Evolutionary conservation across 257 asterid species (phyloP).

Genomic region (Coffea eugenioides): DNA sequence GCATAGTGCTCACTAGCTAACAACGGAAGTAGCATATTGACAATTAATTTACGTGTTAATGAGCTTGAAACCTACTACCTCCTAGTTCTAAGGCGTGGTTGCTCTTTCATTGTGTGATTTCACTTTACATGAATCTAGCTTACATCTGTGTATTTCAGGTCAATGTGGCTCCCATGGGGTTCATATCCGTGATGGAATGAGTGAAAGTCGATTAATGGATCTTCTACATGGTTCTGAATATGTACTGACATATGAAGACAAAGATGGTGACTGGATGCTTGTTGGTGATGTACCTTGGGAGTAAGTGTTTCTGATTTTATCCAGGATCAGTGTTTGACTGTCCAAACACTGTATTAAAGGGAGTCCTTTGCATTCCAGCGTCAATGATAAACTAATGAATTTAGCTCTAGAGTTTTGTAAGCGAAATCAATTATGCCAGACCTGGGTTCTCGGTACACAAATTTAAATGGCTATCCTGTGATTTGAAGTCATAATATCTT

Average conservation of each 20-base stretch:
- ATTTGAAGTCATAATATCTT: background rate
- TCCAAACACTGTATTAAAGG: background rate
- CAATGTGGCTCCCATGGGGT: constrained; percentile 33
- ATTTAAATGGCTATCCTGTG: background rate
- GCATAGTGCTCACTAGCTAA: background rate
- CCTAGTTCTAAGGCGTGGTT: background rate
- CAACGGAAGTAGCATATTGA: background rate
- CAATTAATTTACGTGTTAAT: background rate
- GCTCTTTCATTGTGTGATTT: background rate
- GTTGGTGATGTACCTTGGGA: constrained; percentile 97
- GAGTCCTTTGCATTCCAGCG: background rate
- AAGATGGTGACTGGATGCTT: constrained; percentile 98
- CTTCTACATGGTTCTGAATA: constrained; percentile 77
- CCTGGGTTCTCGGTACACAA: background rate
- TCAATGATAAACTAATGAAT: background rate
- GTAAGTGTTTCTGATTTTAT: constrained; percentile 37
- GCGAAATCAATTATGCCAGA: background rate
- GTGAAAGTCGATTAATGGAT: constrained; percentile 67
- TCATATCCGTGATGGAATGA: constrained; percentile 38
- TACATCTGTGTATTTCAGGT: constrained; percentile 14
- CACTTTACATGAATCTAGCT: background rate
- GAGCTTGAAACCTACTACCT: background rate
- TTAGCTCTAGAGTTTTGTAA: background rate
- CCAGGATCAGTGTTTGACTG: background rate
- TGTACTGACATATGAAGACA: constrained; percentile 84